Conservation (phyloP, 805 yeast genomes). For the Tetrapisispora arboricola region DNA sequence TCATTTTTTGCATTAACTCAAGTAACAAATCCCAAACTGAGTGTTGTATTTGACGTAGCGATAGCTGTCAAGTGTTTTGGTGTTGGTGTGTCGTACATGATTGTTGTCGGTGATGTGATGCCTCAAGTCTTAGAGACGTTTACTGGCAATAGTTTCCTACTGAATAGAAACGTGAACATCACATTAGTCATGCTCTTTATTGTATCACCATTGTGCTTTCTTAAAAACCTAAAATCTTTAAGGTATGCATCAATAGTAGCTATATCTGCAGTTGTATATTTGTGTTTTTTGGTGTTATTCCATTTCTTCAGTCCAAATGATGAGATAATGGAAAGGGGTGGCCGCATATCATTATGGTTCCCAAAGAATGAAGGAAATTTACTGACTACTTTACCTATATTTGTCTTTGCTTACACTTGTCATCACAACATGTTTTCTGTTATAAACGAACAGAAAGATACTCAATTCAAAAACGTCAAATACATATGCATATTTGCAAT, state of each 20-base stretch:
- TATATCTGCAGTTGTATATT: conserved; percentile 66
- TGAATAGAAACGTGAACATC: conserved; percentile 51
- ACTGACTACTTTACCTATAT: conserved; percentile 77
- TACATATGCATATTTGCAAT: conserved; percentile 45
- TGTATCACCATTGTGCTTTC: conserved; percentile 49
- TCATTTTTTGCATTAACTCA: conserved; percentile 58
- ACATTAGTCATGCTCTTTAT: conserved; percentile 40
- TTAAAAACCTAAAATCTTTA: conserved; percentile 68
- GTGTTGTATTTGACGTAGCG: conserved; percentile 55
- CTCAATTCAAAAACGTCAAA: conserved; percentile 37
- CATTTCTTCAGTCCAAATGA: conserved; percentile 40
- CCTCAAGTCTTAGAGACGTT: conserved; percentile 39
- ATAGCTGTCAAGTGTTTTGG: conserved; percentile 66
- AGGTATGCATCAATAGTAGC: conserved; percentile 82
- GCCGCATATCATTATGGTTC: conserved; percentile 37
- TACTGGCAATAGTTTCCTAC: conserved; percentile 27
- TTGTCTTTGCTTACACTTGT: conserved; percentile 90
- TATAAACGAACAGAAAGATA: conserved; percentile 64
- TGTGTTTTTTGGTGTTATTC: conserved; percentile 60
- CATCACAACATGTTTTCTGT: conserved; percentile 92
- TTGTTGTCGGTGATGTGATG: conserved; percentile 61
- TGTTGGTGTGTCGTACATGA: conserved; percentile 56
- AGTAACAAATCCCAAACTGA: conserved; percentile 48
- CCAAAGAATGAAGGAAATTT: conserved; percentile 36
- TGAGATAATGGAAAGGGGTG: conserved; percentile 30